Evolutionary conservation across 805 yeast species (phyloP).

Genomic region (Brettanomyces anomalus): DNA sequence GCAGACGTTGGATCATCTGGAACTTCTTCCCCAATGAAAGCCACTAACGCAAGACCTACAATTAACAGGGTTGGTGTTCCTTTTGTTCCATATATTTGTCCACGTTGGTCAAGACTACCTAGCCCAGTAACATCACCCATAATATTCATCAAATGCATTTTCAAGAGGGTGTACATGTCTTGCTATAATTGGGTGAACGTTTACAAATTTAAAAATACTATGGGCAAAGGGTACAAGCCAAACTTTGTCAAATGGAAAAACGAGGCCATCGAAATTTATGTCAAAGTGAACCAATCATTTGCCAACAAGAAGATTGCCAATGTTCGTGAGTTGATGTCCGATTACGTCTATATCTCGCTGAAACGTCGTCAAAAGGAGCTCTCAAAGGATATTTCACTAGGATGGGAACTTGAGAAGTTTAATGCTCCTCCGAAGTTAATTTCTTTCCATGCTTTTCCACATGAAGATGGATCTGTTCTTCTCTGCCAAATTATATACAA

Average conservation of each 20-base stretch:
- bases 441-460: constrained; percentile 49
- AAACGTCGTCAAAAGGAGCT: constrained; percentile 40
- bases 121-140: constrained; percentile 28
- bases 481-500: constrained; percentile 47
- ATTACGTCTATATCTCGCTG: constrained; percentile 58
- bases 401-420: constrained; percentile 72
- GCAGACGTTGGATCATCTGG: neutral
- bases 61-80: constrained; percentile 29
- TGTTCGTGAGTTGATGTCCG: constrained; percentile 37
- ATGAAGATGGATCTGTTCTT: constrained; percentile 29
- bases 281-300: constrained; percentile 74
- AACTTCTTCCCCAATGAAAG: constrained; percentile 9
- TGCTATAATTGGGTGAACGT: constrained; percentile 56
- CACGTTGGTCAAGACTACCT: constrained; percentile 39
- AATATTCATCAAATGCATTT: constrained; percentile 33
- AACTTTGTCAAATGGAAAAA: constrained; percentile 75
- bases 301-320: constrained; percentile 46
- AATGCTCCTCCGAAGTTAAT: constrained; percentile 65
- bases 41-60: constrained; percentile 19
- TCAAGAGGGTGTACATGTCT: constrained; percentile 57
- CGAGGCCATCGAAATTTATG: constrained; percentile 68
- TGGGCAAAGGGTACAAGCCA: constrained; percentile 42
- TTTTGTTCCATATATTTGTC: constrained; percentile 39
- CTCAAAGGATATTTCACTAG: constrained; percentile 51
- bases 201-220: constrained; percentile 30